Percentiles rank a stretch among this genome's conserved stretches.
Conservation (phyloP, 2,329 filamentous ascomycete genomes). For the Claviceps citrina region DNA sequence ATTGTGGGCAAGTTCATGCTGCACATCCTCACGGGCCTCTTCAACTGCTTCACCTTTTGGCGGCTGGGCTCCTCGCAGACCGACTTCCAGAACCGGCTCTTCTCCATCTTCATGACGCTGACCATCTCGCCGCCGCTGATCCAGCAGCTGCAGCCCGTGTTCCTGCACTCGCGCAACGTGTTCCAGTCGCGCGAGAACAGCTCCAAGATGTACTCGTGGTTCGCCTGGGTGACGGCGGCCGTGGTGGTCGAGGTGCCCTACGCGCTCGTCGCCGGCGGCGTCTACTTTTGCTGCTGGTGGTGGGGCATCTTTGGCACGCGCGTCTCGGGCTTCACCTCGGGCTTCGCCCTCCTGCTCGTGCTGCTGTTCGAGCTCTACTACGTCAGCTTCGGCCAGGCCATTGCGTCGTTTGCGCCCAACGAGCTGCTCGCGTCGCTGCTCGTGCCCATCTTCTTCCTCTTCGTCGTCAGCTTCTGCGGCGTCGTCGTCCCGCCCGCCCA, state of each 20-base stretch:
- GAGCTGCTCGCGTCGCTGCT: slow-evolving; percentile 49
- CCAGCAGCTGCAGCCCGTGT: slow-evolving; percentile 62
- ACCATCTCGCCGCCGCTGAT: slow-evolving; percentile 61
- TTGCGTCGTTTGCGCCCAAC: slow-evolving; percentile 51
- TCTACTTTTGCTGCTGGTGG: slow-evolving; percentile 40
- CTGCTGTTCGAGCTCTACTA: slow-evolving; percentile 54
- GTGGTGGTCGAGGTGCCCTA: slow-evolving; percentile 59
- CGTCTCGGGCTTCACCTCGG: slow-evolving; percentile 38
- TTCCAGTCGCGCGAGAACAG: slow-evolving; percentile 59
- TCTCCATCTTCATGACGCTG: slow-evolving; percentile 62
- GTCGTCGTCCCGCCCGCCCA: slow-evolving; percentile 47
- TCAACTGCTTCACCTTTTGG: slow-evolving; percentile 59
- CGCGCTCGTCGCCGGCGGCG: slow-evolving; percentile 44
- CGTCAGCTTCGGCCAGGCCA: slow-evolving; percentile 49
- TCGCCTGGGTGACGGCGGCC: slow-evolving; percentile 49
- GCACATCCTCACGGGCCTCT: slow-evolving; percentile 46
- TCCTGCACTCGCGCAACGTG: slow-evolving; percentile 47
- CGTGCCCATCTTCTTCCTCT: slow-evolving; percentile 55
- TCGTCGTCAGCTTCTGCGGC: slow-evolving; percentile 55
- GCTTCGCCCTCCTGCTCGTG: slow-evolving; percentile 47
- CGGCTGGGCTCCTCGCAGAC: slow-evolving; percentile 39
- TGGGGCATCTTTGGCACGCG: slow-evolving; percentile 34
- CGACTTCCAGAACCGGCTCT: slow-evolving; percentile 56
- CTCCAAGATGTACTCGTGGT: slow-evolving; percentile 69
- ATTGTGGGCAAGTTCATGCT: slow-evolving; percentile 45